Conservation (phyloP, 345 rosid genomes). For the Moringa oleifera region DNA sequence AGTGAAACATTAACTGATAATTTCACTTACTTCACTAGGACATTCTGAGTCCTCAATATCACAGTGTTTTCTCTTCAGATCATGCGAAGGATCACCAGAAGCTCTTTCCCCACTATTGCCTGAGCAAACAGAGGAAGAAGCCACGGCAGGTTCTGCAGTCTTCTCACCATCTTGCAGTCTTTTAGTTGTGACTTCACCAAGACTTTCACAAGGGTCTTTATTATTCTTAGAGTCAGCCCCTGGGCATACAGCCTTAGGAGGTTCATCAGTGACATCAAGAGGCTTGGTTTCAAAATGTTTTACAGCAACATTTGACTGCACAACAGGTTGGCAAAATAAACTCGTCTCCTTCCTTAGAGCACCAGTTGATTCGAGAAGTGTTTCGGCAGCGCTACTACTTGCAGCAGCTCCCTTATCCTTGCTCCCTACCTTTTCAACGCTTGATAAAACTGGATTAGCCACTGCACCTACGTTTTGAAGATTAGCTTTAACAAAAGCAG, state of each 20-base stretch:
- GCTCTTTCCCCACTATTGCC: conserved; percentile 54
- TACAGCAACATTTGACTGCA: conserved; percentile 29
- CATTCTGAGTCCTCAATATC: conserved; percentile 57
- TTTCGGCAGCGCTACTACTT: conserved; percentile 18
- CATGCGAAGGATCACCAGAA: conserved; percentile 43
- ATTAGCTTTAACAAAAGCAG: conserved; percentile 39
- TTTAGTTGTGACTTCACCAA: conserved; percentile 29
- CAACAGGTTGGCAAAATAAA: conserved; percentile 25
- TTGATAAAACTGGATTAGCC: conserved; percentile 1
- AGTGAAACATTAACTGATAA: not conserved
- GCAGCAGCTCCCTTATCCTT: conserved; percentile 28
- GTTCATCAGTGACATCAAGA: conserved; percentile 26
- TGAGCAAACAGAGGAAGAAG: conserved; percentile 78
- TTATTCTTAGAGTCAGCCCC: conserved; percentile 29
- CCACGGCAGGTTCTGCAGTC: conserved; percentile 40
- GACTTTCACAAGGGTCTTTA: conserved; percentile 13
- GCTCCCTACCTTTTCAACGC: conserved; percentile 19
- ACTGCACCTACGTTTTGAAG: conserved; percentile 24
- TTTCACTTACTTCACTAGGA: conserved; percentile 63
- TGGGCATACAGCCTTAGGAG: conserved; percentile 26
- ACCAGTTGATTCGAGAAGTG: conserved; percentile 12
- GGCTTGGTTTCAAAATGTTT: conserved; percentile 31
- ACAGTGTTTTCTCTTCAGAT: conserved; percentile 55
- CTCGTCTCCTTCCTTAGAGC: conserved; percentile 25
- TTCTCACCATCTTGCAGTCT: conserved; percentile 46